Conservation (phyloP, 2,329 filamentous ascomycete species). For the Xylogone sp. region DNA sequence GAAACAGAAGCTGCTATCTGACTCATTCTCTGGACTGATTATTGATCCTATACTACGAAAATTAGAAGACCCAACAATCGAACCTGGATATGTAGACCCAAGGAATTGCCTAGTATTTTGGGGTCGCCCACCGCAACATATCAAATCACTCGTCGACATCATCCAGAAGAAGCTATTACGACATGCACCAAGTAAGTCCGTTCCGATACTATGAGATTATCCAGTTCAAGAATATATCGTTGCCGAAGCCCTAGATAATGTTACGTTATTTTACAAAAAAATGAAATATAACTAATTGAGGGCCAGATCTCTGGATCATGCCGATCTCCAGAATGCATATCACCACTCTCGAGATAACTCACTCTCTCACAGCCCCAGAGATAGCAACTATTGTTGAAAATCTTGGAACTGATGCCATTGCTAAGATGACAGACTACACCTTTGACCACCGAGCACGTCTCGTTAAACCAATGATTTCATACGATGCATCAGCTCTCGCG, state of each 20-base stretch:
- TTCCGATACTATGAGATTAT: neutral
- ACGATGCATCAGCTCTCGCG: conserved; percentile 80
- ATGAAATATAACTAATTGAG: neutral
- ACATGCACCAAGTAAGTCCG: conserved; percentile 64
- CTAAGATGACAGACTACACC: conserved; percentile 62
- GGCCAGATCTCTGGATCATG: conserved; percentile 79
- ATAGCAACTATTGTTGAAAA: conserved; percentile 58
- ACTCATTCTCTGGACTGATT: conserved; percentile 65
- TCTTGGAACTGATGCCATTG: conserved; percentile 50
- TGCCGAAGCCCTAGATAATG: neutral
- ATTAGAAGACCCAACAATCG: conserved; percentile 58
- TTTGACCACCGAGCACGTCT: conserved; percentile 66
- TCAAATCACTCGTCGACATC: conserved; percentile 62
- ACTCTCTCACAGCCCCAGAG: conserved; percentile 67
- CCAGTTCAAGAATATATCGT: neutral
- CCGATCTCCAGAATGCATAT: conserved; percentile 75
- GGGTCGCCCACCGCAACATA: conserved; percentile 73
- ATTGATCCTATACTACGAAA: conserved; percentile 74
- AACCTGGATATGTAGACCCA: conserved; percentile 69
- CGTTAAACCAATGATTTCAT: conserved; percentile 78
- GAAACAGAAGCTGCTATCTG: conserved; percentile 65
- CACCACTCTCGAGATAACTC: conserved; percentile 80
- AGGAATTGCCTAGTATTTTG: conserved; percentile 84
- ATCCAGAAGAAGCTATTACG: conserved; percentile 65
- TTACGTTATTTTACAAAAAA: neutral